Percentiles rank a stretch among this genome's conserved stretches.
Conservation (phyloP, 257 asterid genomes). For the Leonotis leonurus region DNA sequence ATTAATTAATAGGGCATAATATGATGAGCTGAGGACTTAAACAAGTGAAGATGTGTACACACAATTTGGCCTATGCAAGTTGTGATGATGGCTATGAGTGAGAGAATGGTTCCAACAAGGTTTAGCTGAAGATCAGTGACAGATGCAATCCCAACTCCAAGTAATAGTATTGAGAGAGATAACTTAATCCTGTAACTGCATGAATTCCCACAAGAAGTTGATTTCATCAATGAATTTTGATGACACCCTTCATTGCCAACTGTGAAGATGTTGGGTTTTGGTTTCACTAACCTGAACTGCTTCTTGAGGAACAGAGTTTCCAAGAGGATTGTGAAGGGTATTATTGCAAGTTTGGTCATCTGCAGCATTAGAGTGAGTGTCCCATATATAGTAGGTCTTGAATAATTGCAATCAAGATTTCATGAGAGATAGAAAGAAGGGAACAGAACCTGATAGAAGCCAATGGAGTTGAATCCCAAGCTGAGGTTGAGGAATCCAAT, state of each 20-base stretch:
- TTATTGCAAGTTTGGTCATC: slow-evolving; percentile 96
- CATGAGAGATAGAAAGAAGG: neutral
- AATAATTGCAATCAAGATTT: too few species aligned
- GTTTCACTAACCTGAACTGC: slow-evolving; percentile 58
- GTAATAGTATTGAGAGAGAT: slow-evolving; percentile 50
- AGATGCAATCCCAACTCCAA: slow-evolving; percentile 89
- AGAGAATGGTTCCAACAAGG: slow-evolving; percentile 67
- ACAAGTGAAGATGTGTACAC: slow-evolving; percentile 7
- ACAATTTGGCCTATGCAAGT: slow-evolving; percentile 93
- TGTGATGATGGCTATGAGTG: slow-evolving; percentile 75
- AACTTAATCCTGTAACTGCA: slow-evolving; percentile 69
- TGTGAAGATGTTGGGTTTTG: too few species aligned
- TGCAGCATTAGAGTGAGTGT: slow-evolving; percentile 6
- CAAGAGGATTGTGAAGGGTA: slow-evolving; percentile 78
- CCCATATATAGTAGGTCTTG: too few species aligned
- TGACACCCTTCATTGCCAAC: too few species aligned
- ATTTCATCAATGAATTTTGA: neutral
- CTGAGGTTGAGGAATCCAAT: slow-evolving; percentile 89
- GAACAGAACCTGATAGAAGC: slow-evolving; percentile 69
- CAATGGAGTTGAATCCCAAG: slow-evolving; percentile 86
- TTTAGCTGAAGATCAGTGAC: slow-evolving; percentile 91
- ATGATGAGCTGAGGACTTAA: neutral
- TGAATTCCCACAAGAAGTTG: neutral
- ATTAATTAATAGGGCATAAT: too few species aligned
- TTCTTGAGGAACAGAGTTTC: slow-evolving; percentile 76